Evolutionary conservation across 176 grass and related monocot species (phyloP).

Genomic region (Triticum turgidum): DNA sequence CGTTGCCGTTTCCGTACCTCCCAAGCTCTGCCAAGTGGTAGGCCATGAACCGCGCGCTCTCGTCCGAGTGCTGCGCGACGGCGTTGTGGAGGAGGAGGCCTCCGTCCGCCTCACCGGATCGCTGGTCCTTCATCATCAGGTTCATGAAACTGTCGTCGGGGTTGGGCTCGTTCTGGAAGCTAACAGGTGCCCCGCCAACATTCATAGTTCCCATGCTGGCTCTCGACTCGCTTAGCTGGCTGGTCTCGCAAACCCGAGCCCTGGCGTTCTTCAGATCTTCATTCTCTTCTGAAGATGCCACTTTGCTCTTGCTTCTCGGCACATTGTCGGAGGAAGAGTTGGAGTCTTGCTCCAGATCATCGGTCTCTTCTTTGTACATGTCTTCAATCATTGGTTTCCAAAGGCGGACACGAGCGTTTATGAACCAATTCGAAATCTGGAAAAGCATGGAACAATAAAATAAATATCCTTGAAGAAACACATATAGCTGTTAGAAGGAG

Average conservation of each 20-base stretch:
- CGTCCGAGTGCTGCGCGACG: constrained; percentile 36
- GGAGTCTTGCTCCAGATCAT: constrained; percentile 80
- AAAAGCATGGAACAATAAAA: neutral
- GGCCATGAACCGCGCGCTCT: constrained; percentile 51
- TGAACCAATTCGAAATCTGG: constrained; percentile 99
- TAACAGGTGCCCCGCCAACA: constrained; percentile 24
- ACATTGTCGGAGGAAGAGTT: constrained; percentile 95
- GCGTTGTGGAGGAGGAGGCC: constrained; percentile 57
- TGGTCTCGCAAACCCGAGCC: constrained; percentile 44
- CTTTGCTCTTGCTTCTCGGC: constrained; percentile 57
- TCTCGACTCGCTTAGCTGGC: constrained; percentile 58
- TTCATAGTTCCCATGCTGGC: constrained; percentile 36
- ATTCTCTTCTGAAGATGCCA: constrained; percentile 62
- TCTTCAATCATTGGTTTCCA: constrained; percentile 99
- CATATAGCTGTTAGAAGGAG: neutral
- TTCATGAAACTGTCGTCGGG: constrained; percentile 90
- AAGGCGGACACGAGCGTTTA: constrained; percentile 92
- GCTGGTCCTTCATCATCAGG: constrained; percentile 78
- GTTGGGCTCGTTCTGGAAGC: constrained; percentile 57
- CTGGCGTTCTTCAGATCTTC: constrained; percentile 57
- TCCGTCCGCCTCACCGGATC: constrained; percentile 32
- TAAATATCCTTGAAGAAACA: neutral
- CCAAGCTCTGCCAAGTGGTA: constrained; percentile 74
- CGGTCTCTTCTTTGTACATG: constrained; percentile 97
- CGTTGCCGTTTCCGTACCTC: constrained; percentile 58